Conservation (phyloP, 495 filamentous ascomycete genomes). For the Pyrenopolyporus hunteri region DNA sequence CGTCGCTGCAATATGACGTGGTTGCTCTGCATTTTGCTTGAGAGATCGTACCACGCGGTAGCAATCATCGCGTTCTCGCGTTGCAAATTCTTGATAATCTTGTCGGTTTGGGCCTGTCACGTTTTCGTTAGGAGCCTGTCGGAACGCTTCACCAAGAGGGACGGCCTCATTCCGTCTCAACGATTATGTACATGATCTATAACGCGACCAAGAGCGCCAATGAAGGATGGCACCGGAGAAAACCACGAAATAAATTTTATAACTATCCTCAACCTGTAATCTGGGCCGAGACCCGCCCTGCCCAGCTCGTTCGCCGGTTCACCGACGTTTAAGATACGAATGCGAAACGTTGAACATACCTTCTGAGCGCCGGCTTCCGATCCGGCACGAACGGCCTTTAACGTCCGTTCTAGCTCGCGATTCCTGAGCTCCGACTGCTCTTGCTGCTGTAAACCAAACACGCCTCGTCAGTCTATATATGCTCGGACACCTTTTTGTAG, state of each 20-base stretch:
- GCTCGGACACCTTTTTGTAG: background rate
- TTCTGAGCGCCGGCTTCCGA: slow-evolving; percentile 54
- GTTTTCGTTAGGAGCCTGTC: slow-evolving; percentile 20
- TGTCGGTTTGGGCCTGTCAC: slow-evolving; percentile 61
- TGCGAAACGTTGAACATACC: slow-evolving; percentile 44
- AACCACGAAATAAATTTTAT: slow-evolving; percentile 13
- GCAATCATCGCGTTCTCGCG: slow-evolving; percentile 85
- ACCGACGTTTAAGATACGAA: slow-evolving; percentile 5
- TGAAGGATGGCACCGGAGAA: no score
- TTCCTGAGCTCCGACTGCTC: slow-evolving; percentile 57
- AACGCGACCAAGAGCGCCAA: no score
- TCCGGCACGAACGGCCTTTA: slow-evolving; percentile 54
- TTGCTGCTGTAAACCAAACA: slow-evolving; percentile 48
- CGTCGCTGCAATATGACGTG: slow-evolving; percentile 77
- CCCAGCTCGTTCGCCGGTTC: background rate
- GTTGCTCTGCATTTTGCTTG: slow-evolving; percentile 84
- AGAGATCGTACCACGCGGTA: slow-evolving; percentile 91
- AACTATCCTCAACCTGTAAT: slow-evolving; percentile 16
- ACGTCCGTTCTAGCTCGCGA: slow-evolving; percentile 53
- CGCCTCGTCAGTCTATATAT: slow-evolving; percentile 12
- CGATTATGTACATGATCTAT: slow-evolving; percentile 4
- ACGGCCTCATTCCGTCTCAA: background rate
- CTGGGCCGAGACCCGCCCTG: background rate
- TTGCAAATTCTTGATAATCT: slow-evolving; percentile 71
- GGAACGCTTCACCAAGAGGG: background rate